Conservation (phyloP, 2,329 filamentous ascomycete species). For the Paracoccidioides lutzii region DNA sequence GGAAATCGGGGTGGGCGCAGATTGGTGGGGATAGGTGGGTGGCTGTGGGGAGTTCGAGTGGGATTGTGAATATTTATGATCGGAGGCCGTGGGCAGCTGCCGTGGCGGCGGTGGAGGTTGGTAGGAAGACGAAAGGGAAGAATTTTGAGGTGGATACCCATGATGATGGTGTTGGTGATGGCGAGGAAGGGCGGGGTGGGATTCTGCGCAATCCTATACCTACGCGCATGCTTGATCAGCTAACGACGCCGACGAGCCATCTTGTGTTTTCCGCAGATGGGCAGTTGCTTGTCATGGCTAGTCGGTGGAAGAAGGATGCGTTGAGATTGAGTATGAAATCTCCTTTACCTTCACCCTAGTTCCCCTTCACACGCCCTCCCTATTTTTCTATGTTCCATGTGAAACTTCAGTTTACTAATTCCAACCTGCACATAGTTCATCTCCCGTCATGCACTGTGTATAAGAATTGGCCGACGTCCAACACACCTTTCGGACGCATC, state of each 20-base stretch:
- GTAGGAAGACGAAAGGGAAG: constrained; percentile 17
- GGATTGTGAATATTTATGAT: constrained; percentile 90
- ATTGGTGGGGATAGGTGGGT: constrained; percentile 76
- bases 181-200: constrained; percentile 24
- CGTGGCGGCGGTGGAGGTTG: constrained; percentile 23
- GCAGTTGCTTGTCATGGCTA: constrained; percentile 77
- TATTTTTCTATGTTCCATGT: background rate
- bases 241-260: constrained; percentile 72
- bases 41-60: constrained; percentile 70
- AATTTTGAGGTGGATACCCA: background rate
- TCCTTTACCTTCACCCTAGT: background rate
- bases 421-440: constrained; percentile 47
- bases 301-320: constrained; percentile 76
- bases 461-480: constrained; percentile 88
- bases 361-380: background rate
- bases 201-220: constrained; percentile 60
- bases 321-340: constrained; percentile 48
- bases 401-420: background rate
- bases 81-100: constrained; percentile 48
- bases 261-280: constrained; percentile 77
- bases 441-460: constrained; percentile 87
- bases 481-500: constrained; percentile 76
- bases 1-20: constrained; percentile 24
- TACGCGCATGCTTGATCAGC: constrained; percentile 62
- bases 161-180: constrained; percentile 7